phyloP scores from a whole-genome alignment of 2,329 filamentous ascomycete genomes.

The Colletotrichum lupini region DNA sequence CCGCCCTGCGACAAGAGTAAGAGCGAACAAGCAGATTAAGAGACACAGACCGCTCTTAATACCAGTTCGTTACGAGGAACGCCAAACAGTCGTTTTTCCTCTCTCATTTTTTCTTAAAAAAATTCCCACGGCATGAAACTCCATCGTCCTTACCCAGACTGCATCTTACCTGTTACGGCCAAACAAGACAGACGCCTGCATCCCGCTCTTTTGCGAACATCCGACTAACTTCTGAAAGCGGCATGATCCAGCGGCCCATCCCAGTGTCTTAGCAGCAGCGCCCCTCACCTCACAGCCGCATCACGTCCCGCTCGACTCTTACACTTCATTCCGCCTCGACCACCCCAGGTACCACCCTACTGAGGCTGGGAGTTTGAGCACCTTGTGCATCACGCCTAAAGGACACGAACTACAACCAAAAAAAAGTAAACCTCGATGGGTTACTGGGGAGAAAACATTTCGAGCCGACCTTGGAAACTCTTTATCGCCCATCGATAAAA shows the following conservation, averaged over 20 bases:
- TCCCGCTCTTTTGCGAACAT: slow-evolving; percentile 22
- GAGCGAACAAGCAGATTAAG: slow-evolving; percentile 23
- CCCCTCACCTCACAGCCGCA: neutral
- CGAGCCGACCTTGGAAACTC: slow-evolving; percentile 11
- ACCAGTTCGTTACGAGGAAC: neutral
- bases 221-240: slow-evolving; percentile 26
- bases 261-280: slow-evolving; percentile 23
- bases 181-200: slow-evolving; percentile 30
- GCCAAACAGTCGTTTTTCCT: neutral
- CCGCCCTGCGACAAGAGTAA: slow-evolving; percentile 20
- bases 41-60: slow-evolving; percentile 32
- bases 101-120: neutral
- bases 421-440: slow-evolving; percentile 17
- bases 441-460: slow-evolving; percentile 1
- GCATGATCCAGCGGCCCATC: slow-evolving; percentile 30
- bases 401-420: neutral
- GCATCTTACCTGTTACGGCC: slow-evolving; percentile 31
- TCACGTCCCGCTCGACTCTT: slow-evolving; percentile 4
- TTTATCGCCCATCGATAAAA: slow-evolving; percentile 24
- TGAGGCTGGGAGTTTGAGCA: no score
- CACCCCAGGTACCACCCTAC: neutral
- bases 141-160: slow-evolving; percentile 1
- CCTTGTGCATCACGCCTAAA: neutral
- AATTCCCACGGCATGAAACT: neutral
- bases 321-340: neutral